Conservation (phyloP, 2,329 filamentous ascomycete genomes). For the Colletotrichum lentis region DNA sequence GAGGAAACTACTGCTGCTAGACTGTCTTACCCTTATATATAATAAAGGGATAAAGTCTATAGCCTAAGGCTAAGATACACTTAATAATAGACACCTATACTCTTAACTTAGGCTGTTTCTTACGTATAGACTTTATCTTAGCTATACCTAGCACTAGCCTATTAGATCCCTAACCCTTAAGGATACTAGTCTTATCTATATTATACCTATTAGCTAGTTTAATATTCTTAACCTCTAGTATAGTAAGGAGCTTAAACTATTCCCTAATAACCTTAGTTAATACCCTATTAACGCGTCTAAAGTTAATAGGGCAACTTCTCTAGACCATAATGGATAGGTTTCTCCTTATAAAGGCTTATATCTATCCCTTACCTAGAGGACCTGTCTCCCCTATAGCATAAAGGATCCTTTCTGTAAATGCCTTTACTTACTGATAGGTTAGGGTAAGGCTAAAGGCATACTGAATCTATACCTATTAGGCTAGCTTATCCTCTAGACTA, state of each 20-base stretch:
- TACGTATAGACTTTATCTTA: too few relatives aligned
- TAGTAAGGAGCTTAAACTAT: slow-evolving; percentile 1
- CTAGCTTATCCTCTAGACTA: slow-evolving; percentile 18
- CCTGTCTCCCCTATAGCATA: not conserved
- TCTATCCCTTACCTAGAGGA: slow-evolving; percentile 9
- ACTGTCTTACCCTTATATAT: too few relatives aligned
- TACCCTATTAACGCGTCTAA: too few relatives aligned
- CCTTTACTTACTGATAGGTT: slow-evolving; percentile 20
- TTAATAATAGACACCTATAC: too few relatives aligned
- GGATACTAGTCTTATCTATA: slow-evolving; percentile 31
- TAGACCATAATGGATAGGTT: too few relatives aligned
- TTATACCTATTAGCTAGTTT: slow-evolving; percentile 6
- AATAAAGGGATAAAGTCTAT: too few relatives aligned
- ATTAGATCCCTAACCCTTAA: too few relatives aligned
- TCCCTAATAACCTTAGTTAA: slow-evolving; percentile 5
- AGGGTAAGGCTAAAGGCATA: slow-evolving; percentile 20
- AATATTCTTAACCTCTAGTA: slow-evolving; percentile 9
- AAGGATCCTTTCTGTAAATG: slow-evolving; percentile 19
- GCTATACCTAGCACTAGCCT: too few relatives aligned
- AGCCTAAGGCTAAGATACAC: too few relatives aligned
- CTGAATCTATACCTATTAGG: slow-evolving; percentile 22
- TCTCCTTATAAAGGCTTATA: slow-evolving; percentile 24
- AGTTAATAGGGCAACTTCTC: too few relatives aligned
- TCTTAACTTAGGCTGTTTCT: too few relatives aligned
- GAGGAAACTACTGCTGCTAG: too few relatives aligned